phyloP scores from a whole-genome alignment of 331 rosid species.

The Rhamnella rubrinervis region DNA sequence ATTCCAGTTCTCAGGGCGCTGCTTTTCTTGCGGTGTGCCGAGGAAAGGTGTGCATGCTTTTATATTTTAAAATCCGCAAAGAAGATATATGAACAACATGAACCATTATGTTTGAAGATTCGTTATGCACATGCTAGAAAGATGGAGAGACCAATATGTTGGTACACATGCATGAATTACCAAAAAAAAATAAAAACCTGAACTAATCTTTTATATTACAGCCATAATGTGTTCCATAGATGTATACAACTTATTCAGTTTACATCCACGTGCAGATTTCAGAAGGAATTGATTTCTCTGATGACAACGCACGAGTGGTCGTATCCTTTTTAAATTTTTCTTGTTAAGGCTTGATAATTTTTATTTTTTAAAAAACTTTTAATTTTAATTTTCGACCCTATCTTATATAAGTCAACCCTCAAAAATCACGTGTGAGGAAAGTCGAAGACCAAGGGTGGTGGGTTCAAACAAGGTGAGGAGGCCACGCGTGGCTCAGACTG shows the following conservation, averaged over 20 bases:
- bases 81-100: neutral
- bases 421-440: too few relatives aligned
- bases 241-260: neutral
- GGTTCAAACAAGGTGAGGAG: too few relatives aligned
- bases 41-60: constrained; percentile 66
- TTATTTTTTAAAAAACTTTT: neutral
- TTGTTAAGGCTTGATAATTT: neutral
- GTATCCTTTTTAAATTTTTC: constrained; percentile 62
- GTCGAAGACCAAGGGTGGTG: too few relatives aligned
- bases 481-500: too few relatives aligned
- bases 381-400: too few relatives aligned
- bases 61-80: neutral
- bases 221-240: neutral
- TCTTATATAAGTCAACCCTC: too few relatives aligned
- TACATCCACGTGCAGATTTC: constrained; percentile 72
- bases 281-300: constrained; percentile 93
- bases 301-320: constrained; percentile 90
- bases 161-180: too few relatives aligned
- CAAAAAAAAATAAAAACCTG: too few relatives aligned
- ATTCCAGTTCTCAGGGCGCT: constrained; percentile 56
- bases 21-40: constrained; percentile 93
- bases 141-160: too few relatives aligned
- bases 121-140: too few relatives aligned
- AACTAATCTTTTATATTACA: neutral
- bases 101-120: too few relatives aligned